Conservation (phyloP, 805 yeast species). For the Candida glaebosa region DNA sequence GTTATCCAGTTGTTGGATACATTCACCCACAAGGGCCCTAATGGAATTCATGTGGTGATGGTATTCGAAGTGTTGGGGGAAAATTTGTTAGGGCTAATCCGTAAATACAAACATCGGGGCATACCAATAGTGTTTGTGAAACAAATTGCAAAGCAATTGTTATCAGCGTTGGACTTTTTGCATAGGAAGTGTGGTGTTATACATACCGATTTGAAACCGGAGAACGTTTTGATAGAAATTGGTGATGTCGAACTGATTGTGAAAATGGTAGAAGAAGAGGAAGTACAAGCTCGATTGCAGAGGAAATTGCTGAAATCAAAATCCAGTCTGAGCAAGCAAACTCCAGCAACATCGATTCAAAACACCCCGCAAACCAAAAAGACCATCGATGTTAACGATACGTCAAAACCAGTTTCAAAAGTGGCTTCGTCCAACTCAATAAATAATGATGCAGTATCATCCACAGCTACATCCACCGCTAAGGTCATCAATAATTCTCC, state of each 20-base stretch:
- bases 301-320: slow-evolving; percentile 40
- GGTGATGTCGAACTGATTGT: slow-evolving; percentile 82
- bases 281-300: slow-evolving; percentile 45
- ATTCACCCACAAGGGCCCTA: slow-evolving; percentile 82
- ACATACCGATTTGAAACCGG: slow-evolving; percentile 73
- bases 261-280: slow-evolving; percentile 58
- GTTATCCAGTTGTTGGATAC: slow-evolving; percentile 79
- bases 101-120: slow-evolving; percentile 73
- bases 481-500: slow-evolving; percentile 22
- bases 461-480: slow-evolving; percentile 6
- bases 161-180: slow-evolving; percentile 67
- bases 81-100: slow-evolving; percentile 78
- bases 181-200: slow-evolving; percentile 73
- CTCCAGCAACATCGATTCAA: slow-evolving; percentile 14
- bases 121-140: slow-evolving; percentile 75
- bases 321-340: slow-evolving; percentile 17
- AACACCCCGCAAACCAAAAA: slow-evolving; percentile 10
- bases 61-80: slow-evolving; percentile 97
- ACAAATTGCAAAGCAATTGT: slow-evolving; percentile 75
- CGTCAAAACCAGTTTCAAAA: slow-evolving; percentile 1
- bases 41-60: slow-evolving; percentile 94
- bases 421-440: slow-evolving; percentile 1
- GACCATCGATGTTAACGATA: slow-evolving; percentile 1
- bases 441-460: neutral
- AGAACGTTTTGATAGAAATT: slow-evolving; percentile 72